phyloP scores from a whole-genome alignment of 257 asterid species.

The Solanum raphanifolium region DNA sequence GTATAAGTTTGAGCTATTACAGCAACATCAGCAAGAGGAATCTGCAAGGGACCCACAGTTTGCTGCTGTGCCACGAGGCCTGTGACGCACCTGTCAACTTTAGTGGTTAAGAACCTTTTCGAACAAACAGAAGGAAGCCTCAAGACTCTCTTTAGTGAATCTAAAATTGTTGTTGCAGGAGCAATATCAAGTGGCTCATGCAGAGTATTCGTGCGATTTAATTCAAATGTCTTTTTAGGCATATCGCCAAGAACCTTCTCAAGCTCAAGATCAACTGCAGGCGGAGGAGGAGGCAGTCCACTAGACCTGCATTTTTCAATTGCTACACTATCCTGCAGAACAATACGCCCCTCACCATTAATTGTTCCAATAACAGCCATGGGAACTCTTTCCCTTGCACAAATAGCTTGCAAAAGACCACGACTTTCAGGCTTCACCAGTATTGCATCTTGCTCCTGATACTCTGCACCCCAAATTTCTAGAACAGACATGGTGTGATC shows the following conservation, averaged over 20 bases:
- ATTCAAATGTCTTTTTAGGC: constrained; percentile 90
- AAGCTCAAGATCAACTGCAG: constrained; percentile 92
- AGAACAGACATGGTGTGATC: constrained; percentile 87
- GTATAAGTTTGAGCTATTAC: constrained; percentile 78
- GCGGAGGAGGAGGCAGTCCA: constrained; percentile 69
- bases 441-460: constrained; percentile 97
- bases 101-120: constrained; percentile 81
- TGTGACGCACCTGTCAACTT: constrained; percentile 91
- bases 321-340: constrained; percentile 57
- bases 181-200: constrained; percentile 79
- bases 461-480: constrained; percentile 99
- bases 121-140: constrained; percentile 90
- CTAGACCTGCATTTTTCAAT: constrained; percentile 29
- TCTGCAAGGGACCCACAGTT: constrained; percentile 93
- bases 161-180: constrained; percentile 58
- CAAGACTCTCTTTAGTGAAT: constrained; percentile 63
- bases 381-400: constrained; percentile 82
- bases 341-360: constrained; percentile 70
- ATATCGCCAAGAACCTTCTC: constrained; percentile 96
- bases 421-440: constrained; percentile 84
- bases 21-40: constrained; percentile 81
- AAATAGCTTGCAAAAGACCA: constrained; percentile 44
- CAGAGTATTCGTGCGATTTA: constrained; percentile 33
- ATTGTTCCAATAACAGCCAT: constrained; percentile 88
- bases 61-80: constrained; percentile 98